Conservation (phyloP, 2,329 filamentous ascomycete species). For the Colletotrichum scovillei region DNA sequence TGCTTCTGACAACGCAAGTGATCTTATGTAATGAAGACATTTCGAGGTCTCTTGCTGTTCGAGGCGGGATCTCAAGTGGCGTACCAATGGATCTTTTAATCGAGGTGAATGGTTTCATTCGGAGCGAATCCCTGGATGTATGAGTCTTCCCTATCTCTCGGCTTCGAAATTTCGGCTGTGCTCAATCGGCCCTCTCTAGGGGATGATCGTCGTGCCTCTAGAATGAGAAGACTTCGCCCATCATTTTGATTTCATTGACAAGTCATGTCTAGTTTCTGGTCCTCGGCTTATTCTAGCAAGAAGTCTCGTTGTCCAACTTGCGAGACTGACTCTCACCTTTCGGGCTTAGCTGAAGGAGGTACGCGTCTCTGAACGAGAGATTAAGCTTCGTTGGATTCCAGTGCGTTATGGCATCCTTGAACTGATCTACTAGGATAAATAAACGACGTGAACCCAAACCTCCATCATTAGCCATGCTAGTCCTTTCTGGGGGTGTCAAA, state of each 20-base stretch:
- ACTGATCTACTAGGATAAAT: background rate
- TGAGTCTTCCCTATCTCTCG: too few species aligned
- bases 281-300: too few species aligned
- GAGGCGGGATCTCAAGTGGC: background rate
- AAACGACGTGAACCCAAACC: background rate
- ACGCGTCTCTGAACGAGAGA: background rate
- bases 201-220: too few species aligned
- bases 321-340: too few species aligned
- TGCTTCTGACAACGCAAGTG: conserved; percentile 1
- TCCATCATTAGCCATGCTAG: background rate
- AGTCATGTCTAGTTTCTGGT: too few species aligned
- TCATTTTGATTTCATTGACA: too few species aligned
- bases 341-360: background rate
- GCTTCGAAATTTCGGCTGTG: too few species aligned
- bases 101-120: too few species aligned
- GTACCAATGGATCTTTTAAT: too few species aligned
- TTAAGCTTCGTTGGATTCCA: background rate
- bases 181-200: too few species aligned
- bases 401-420: background rate
- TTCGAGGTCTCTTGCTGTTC: background rate
- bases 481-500: background rate
- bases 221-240: too few species aligned
- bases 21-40: background rate
- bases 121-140: too few species aligned
- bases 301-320: background rate